Base-by-base conservation (phyloP, 164 flowering plant genomes). In the Liquidambar formosana region DNA sequence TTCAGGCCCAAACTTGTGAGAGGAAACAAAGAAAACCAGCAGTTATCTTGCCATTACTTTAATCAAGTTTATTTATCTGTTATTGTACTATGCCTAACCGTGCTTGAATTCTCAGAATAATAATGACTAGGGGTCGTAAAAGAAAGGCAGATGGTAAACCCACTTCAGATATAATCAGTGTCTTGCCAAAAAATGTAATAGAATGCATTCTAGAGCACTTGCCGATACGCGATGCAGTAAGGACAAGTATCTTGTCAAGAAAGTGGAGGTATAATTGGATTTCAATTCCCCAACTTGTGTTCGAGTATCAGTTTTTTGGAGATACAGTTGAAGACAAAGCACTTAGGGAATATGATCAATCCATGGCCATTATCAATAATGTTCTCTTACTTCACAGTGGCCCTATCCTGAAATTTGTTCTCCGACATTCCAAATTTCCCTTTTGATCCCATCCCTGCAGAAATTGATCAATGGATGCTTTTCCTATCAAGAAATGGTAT, bases 311-410 rank as follows among this genome's bases (percentile, higher is more conserved):
- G 15, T 46, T 46, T 13, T 46, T 46, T 13, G 49, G 15, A 46
- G 15, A 13, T 12, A 46, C 15, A 13, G 8, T 13, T 5, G 15
- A 46, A 46, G n/a, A n/a, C n/a, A n/a, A n/a, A n/a, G n/a, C n/a
- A n/a, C n/a, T n/a, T n/a, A n/a, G n/a, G n/a, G n/a, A n/a, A 46
- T 4, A 46, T 46, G 49, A n/a, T n/a, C n/a, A 46, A 46, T 16
- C 15, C 1, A 8, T 56, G 59, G 3, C 26, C 16, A 14, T 16
- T 46, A 14, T 58, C 8, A 25, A 58, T 52, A 64, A 61, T 16
- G 58, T 75, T 8, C 54, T 75, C 0, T 45, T 61, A 26, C 78
- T 28, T 25, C 78, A 71, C 51, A 26, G 54, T 1, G 75, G 75
- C 23, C 75, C 72, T 4, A 41, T 76, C 3, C 28, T 57, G 1